phyloP scores from a whole-genome alignment of 2,329 filamentous ascomycete species.

The Sporothrix protearum region DNA sequence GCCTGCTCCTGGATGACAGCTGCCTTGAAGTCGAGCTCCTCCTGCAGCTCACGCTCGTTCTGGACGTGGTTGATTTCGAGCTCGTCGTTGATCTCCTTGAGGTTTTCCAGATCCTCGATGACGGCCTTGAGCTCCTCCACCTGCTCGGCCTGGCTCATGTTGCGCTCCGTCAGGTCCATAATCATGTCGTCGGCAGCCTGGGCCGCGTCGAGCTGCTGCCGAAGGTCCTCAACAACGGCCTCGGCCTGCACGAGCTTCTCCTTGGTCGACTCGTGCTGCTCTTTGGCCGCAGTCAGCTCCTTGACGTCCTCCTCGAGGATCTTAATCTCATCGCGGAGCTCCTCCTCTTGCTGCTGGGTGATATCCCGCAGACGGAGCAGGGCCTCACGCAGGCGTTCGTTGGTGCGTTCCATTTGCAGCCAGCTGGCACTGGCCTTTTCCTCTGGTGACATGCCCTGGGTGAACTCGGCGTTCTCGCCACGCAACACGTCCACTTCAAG shows the following conservation, averaged over 20 bases:
- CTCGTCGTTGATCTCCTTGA: constrained; percentile 93
- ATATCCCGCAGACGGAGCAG: constrained; percentile 80
- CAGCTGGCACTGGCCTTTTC: constrained; percentile 83
- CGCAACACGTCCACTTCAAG: constrained; percentile 82
- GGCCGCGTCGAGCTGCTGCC: constrained; percentile 85
- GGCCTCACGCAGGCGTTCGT: constrained; percentile 81
- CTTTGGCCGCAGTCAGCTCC: constrained; percentile 63
- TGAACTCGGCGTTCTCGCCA: constrained; percentile 82
- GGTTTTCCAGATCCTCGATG: constrained; percentile 80
- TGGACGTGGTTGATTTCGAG: constrained; percentile 90
- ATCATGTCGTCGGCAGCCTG: constrained; percentile 90
- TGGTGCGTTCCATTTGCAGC: constrained; percentile 87
- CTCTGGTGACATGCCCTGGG: constrained; percentile 80
- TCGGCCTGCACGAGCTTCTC: constrained; percentile 72
- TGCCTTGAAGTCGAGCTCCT: constrained; percentile 87
- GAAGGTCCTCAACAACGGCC: constrained; percentile 74
- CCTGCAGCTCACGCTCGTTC: constrained; percentile 88
- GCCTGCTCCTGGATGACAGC: constrained; percentile 77
- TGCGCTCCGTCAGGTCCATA: constrained; percentile 83
- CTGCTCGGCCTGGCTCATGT: constrained; percentile 76
- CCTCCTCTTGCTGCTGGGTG: constrained; percentile 77
- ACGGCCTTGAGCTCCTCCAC: constrained; percentile 77
- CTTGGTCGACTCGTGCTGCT: constrained; percentile 65
- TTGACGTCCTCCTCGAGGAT: constrained; percentile 69
- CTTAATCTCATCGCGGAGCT: constrained; percentile 71